Evolutionary conservation across 768 basidiomycete genomes (phyloP).

Genomic region (Lactarius vividus): DNA sequence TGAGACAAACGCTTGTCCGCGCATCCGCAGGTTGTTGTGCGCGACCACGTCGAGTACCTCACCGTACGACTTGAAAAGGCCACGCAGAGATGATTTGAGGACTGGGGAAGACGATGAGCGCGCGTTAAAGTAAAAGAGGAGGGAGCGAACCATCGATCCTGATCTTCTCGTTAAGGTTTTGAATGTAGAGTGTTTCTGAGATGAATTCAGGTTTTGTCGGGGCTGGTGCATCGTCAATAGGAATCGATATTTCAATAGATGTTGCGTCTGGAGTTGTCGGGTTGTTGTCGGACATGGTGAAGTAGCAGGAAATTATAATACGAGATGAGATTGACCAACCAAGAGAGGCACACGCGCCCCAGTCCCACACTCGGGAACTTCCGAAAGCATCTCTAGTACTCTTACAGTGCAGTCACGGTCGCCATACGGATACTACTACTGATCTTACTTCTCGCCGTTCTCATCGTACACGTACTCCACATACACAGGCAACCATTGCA

Average conservation of each 20-base stretch:
- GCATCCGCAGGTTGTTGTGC: conserved; percentile 92
- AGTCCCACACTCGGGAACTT: conserved; percentile 2
- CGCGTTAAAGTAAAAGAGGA: conserved; percentile 12
- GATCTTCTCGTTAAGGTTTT: conserved; percentile 95
- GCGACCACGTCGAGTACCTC: conserved; percentile 94
- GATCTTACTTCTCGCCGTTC: conserved; percentile 41
- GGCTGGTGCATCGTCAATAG: conserved; percentile 26
- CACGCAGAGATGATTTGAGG: conserved; percentile 81
- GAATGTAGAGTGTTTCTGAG: conserved; percentile 91
- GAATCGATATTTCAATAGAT: conserved; percentile 17
- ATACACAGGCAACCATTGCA: conserved; percentile 67
- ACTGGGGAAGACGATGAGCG: conserved; percentile 45
- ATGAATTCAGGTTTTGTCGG: conserved; percentile 44
- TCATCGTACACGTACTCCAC: conserved; percentile 60
- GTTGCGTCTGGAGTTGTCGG: conserved; percentile 8
- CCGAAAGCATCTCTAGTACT: conserved; percentile 4
- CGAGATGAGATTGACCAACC: neutral
- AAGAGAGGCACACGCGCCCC: neutral
- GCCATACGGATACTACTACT: neutral
- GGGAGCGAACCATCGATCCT: conserved; percentile 61
- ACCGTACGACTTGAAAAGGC: conserved; percentile 91
- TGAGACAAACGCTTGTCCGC: conserved; percentile 97
- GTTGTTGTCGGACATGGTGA: conserved; percentile 20
- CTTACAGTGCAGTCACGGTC: neutral
- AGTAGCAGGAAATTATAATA: neutral